Conservation (phyloP, 1,284 basidiomycete species). For the Ganoderma sp. region DNA sequence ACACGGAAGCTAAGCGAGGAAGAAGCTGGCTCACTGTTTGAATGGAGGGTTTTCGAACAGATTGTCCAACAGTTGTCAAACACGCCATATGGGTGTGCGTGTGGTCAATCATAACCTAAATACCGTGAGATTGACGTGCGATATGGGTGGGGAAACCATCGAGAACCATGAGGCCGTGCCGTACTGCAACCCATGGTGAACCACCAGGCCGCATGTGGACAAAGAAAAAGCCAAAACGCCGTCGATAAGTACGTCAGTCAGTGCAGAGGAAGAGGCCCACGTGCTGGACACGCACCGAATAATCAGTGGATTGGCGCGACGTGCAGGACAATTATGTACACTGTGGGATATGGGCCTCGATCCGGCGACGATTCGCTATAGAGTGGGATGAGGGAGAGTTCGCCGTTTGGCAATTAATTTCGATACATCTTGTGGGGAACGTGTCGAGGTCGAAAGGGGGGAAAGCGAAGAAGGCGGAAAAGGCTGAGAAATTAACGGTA, state of each 20-base stretch:
- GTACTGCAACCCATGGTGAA: conserved; percentile 15
- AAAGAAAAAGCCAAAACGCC: conserved; percentile 23
- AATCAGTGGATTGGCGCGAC: conserved; percentile 12
- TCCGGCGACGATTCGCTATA: conserved; percentile 17
- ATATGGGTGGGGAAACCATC: conserved; percentile 10
- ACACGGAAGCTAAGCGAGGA: background rate
- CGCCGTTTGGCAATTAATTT: conserved; percentile 18
- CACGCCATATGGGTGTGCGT: background rate
- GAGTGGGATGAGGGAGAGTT: conserved; percentile 14
- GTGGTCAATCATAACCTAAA: conserved; percentile 13
- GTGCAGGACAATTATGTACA: conserved; percentile 4
- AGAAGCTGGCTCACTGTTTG: background rate
- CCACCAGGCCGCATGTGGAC: conserved; percentile 22
- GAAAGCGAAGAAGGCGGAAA: conserved; percentile 14
- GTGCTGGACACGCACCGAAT: conserved; percentile 12
- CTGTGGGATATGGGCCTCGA: conserved; percentile 7
- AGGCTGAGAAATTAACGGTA: conserved; percentile 3
- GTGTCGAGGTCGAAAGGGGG: conserved; percentile 16
- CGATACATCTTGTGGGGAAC: conserved; percentile 12
- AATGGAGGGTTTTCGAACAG: background rate
- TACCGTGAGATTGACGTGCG: conserved; percentile 23
- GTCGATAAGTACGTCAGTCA: conserved; percentile 20
- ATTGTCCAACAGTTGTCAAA: background rate
- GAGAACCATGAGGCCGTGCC: conserved; percentile 21
- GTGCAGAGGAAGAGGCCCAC: background rate